Evolutionary conservation across 805 yeast genomes (phyloP), one percentile per base, ranked within the genome.

Genomic region (Kluyveromyces dobzhanskii): DNA sequence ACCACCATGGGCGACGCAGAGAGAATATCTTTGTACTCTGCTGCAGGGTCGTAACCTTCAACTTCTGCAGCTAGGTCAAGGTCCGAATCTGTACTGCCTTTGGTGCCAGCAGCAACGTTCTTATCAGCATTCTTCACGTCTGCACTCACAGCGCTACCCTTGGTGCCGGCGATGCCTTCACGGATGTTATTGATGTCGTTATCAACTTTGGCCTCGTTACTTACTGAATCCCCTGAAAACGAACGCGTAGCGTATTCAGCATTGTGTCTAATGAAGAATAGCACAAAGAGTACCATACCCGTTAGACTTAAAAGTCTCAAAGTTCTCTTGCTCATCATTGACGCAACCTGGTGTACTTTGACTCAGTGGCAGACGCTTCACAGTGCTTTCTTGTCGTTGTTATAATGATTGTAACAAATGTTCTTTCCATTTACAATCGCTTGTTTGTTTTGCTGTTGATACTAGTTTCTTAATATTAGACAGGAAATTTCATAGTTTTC

Each of bases 1-100:
- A 84, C 62, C 13, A 78, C 73, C 53, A 83, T 73, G 13, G 94
- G 92, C 1, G 85, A 67, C 32, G 76, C 46, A 6, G 70, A 48
- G 38, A 87, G 54, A 25, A 84, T 81, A 38, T 68, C 70, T 30
- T 70, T 59, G 44, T 77, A 75, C 53, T 71, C 83, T 43, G 61
- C 65, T 27, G 67, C 73, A 4, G 80, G 69, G 49, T 73, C 71
- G 44, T 74, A 76, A 47, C 19, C 11, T 14, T 21, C 39, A 21
- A 19, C 39, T 43, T 25, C 40, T 26, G 42, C 21, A 8, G 39
- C 44, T 8, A 47, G 33, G 16, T 42, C 50, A 25, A 41, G 45
- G 30, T 36, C 42, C 3, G 36, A 26, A 14, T 40, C 38, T 37
- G 28, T n/a, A 21, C 30, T 4, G 23, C 24, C 30, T 12, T 42